A percentile compares a stretch with the other conserved stretches of the same genome.
Conservation (phyloP, 2,329 filamentous ascomycete genomes). For the Nannizziopsis barbatae region DNA sequence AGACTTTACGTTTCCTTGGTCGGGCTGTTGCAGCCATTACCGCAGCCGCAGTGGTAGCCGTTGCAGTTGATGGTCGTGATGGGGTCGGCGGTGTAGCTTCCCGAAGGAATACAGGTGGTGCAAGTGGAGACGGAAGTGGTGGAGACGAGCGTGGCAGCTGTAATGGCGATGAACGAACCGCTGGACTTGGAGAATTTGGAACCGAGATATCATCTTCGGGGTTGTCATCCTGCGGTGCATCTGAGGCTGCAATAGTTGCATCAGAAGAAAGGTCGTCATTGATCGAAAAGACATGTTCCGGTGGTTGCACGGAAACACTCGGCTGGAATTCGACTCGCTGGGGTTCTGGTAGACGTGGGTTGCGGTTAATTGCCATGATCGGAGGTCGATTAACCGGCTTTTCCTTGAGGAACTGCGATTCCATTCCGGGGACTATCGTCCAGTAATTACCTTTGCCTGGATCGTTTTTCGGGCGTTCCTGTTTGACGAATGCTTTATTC, state of each 20-base stretch:
- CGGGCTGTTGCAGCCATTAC: conserved; percentile 53
- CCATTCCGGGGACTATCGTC: conserved; percentile 82
- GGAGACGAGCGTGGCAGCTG: conserved; percentile 76
- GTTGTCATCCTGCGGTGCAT: conserved; percentile 47
- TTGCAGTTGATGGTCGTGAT: conserved; percentile 47
- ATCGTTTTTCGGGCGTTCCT: conserved; percentile 91
- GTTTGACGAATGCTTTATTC: conserved; percentile 93
- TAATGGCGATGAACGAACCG: conserved; percentile 38
- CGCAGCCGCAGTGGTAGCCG: conserved; percentile 49
- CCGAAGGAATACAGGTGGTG: conserved; percentile 45
- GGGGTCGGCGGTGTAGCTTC: conserved; percentile 65
- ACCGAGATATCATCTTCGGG: conserved; percentile 32
- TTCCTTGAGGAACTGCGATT: conserved; percentile 79
- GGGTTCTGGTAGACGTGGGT: conserved; percentile 1
- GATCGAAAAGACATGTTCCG: conserved; percentile 10
- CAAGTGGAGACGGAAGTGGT: conserved; percentile 70
- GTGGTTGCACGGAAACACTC: conserved; percentile 7
- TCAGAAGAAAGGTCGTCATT: conserved; percentile 58
- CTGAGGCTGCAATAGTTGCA: conserved; percentile 63
- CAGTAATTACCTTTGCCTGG: conserved; percentile 97
- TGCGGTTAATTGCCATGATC: conserved; percentile 31
- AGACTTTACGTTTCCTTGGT: conserved; percentile 64
- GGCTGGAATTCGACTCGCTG: conserved; percentile 10
- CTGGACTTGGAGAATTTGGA: conserved; percentile 19
- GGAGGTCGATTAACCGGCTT: conserved; percentile 47